Conservation (phyloP, 768 basidiomycete species). For the Tylopilus sp. region DNA sequence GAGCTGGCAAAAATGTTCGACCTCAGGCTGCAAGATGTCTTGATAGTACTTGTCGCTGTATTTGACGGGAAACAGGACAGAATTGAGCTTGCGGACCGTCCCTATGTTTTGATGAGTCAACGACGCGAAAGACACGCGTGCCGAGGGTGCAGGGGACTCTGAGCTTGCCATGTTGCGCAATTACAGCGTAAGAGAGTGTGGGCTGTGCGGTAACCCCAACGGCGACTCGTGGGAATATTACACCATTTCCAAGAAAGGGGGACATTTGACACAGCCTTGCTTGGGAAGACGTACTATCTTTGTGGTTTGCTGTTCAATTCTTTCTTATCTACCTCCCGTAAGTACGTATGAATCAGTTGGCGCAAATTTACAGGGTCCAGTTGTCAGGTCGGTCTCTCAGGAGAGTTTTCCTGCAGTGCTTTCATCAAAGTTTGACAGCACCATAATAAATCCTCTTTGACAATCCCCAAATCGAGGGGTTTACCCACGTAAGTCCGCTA, state of each 20-base stretch:
- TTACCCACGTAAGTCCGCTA: conserved; percentile 22
- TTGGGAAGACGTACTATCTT: conserved; percentile 16
- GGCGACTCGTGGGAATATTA: conserved; percentile 26
- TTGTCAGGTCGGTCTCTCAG: conserved; percentile 17
- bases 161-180: conserved; percentile 22
- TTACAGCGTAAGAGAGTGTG: background rate
- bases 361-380: conserved; percentile 22
- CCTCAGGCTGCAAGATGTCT: conserved; percentile 70
- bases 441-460: conserved; percentile 17
- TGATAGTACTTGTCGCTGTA: conserved; percentile 88
- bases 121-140: conserved; percentile 67
- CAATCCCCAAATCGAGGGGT: conserved; percentile 14
- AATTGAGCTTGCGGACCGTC: conserved; percentile 56
- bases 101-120: conserved; percentile 83
- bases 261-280: conserved; percentile 10
- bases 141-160: conserved; percentile 11
- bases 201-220: conserved; percentile 19
- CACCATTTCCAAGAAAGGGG: background rate
- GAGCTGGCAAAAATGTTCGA: conserved; percentile 86
- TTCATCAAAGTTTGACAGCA: conserved; percentile 29
- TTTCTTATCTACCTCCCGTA: conserved; percentile 23
- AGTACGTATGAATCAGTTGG: conserved; percentile 22
- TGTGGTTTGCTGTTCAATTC: conserved; percentile 18
- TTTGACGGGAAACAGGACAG: conserved; percentile 84
- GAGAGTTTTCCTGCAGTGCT: conserved; percentile 7